phyloP scores from a whole-genome alignment of 371 early-diverging fungal species.

The Catenaria anguillulae region DNA sequence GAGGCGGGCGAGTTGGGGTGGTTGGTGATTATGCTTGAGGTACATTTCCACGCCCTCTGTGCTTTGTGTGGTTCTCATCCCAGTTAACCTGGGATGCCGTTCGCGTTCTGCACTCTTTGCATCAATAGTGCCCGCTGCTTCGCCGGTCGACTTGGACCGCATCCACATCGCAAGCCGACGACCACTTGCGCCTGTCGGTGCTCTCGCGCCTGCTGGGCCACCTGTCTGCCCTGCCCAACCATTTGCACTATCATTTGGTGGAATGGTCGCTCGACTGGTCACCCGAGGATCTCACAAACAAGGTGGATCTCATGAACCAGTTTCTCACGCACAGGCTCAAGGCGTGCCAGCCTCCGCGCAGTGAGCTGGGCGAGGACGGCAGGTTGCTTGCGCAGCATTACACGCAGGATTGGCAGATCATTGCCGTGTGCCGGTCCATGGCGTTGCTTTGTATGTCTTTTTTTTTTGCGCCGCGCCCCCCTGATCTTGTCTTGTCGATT shows the following conservation, averaged over 20 bases:
- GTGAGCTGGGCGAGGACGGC: neutral
- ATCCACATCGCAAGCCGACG: no score
- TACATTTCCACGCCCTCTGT: no score
- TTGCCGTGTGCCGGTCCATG: conserved; percentile 78
- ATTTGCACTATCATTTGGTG: conserved; percentile 58
- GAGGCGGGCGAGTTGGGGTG: no score
- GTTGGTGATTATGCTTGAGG: no score
- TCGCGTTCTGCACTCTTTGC: no score
- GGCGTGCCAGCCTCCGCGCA: neutral
- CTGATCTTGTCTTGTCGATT: conserved; percentile 13
- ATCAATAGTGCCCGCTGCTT: no score
- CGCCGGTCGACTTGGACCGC: no score
- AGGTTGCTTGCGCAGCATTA: conserved; percentile 16
- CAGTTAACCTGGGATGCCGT: no score
- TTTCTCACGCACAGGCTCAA: conserved; percentile 44
- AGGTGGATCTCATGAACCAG: conserved; percentile 60
- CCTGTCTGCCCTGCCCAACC: conserved; percentile 52
- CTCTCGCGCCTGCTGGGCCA: conserved; percentile 55
- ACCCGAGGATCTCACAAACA: conserved; percentile 40
- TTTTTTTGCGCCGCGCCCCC: neutral
- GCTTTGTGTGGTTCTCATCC: no score
- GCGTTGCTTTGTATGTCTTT: conserved; percentile 49
- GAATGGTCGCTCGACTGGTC: conserved; percentile 60
- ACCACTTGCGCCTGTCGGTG: conserved; percentile 57
- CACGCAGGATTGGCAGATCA: conserved; percentile 67